A percentile compares a stretch with the other conserved stretches of the same genome.
Evolutionary conservation across 768 basidiomycete species (phyloP).

Genomic region (Galerina sulciceps): DNA sequence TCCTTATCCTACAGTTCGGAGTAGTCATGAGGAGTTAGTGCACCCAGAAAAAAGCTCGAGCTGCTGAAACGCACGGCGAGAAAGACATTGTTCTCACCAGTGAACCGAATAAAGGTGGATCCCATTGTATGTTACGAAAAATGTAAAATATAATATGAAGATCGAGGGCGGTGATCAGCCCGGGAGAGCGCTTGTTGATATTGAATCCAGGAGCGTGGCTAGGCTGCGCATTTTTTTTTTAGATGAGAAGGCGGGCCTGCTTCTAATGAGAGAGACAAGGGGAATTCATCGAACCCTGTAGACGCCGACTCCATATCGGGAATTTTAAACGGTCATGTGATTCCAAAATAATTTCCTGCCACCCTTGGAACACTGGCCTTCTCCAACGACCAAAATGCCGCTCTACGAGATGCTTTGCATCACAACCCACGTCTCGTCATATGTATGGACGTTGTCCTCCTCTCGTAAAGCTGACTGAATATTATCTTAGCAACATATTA

Average conservation of each 20-base stretch:
- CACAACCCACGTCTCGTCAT: slow-evolving; percentile 73
- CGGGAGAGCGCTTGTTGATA: not conserved
- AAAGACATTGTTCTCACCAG: not conserved
- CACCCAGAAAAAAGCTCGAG: slow-evolving; percentile 6
- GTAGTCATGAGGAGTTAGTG: slow-evolving; percentile 13
- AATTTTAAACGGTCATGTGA: not conserved
- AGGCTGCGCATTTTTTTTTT: too few species aligned
- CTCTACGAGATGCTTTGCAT: slow-evolving; percentile 90
- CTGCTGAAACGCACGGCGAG: slow-evolving; percentile 10
- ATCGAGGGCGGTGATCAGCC: slow-evolving; percentile 15
- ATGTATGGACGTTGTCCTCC: slow-evolving; percentile 48
- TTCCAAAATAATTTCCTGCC: not conserved
- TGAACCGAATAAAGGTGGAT: slow-evolving; percentile 14
- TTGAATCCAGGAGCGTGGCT: too few species aligned
- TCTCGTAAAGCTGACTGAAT: not conserved
- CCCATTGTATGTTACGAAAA: slow-evolving; percentile 19
- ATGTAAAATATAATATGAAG: slow-evolving; percentile 1
- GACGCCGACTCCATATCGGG: slow-evolving; percentile 1
- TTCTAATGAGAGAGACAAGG: slow-evolving; percentile 23
- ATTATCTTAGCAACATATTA: slow-evolving; percentile 66
- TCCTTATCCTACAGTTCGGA: slow-evolving; percentile 15
- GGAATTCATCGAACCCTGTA: slow-evolving; percentile 27
- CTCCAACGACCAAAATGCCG: slow-evolving; percentile 59
- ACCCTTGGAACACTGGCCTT: not conserved
- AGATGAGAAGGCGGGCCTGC: slow-evolving; percentile 20